Percentiles rank a stretch among this genome's conserved stretches.
These are phyloP conservation scores for Cetraspora pellucida DNA, from an alignment of 192 early-diverging fungal genomes.

Conservation along the genomic window DNA sequence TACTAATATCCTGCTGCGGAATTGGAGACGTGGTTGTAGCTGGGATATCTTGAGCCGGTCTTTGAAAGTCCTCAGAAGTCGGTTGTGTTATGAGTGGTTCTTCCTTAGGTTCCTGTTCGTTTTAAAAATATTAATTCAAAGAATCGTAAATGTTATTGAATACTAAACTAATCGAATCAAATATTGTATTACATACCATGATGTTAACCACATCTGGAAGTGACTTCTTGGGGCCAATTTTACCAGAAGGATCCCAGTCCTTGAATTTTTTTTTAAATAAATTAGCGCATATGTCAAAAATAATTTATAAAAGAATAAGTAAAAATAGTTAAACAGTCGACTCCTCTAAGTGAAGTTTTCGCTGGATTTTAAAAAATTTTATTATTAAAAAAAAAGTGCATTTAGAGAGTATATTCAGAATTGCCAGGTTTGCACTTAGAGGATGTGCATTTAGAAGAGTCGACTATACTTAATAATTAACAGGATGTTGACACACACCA, in stretches of 20 bases:
- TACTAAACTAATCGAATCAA: neutral
- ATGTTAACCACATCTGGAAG: conserved; percentile 97
- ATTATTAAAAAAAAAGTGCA: neutral
- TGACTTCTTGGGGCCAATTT: conserved; percentile 90
- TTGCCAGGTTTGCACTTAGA: too few relatives aligned
- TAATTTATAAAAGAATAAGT: too few relatives aligned
- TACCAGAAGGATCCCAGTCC: conserved; percentile 90
- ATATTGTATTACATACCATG: conserved; percentile 48
- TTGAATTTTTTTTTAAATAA: neutral
- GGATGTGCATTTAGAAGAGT: too few relatives aligned
- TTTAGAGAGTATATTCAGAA: neutral
- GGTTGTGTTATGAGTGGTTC: conserved; percentile 73
- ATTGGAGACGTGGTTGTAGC: conserved; percentile 1
- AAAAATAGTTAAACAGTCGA: neutral
- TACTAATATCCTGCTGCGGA: neutral
- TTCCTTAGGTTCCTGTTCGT: conserved; percentile 73
- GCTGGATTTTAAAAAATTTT: too few relatives aligned
- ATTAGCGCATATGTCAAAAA: too few relatives aligned
- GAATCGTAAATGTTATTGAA: neutral
- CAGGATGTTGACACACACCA: conserved; percentile 36
- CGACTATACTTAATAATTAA: too few relatives aligned
- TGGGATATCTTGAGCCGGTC: neutral
- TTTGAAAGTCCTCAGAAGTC: conserved; percentile 56
- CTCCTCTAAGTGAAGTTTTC: neutral
- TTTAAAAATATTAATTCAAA: too few relatives aligned